Percentiles rank a stretch among this genome's conserved stretches.
These are phyloP conservation scores for Biscutella laevigata DNA, from an alignment of 441 rosid species.

Conservation along the genomic window DNA sequence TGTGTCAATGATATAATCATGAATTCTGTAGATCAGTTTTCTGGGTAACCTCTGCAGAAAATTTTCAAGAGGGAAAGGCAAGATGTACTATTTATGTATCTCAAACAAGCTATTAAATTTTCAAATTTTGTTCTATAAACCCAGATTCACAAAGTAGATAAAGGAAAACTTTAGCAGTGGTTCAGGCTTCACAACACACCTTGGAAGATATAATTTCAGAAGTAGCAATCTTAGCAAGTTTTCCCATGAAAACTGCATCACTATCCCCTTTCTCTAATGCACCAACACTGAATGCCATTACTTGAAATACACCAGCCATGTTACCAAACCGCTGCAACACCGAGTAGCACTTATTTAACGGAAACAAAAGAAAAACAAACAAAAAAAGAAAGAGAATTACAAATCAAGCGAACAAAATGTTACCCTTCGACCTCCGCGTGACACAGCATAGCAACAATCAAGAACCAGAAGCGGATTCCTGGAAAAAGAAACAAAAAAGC, in stretches of 20 bases:
- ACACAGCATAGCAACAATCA: conserved; percentile 76
- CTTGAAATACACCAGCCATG: conserved; percentile 94
- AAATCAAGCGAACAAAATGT: conserved; percentile 2
- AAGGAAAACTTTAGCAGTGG: background rate
- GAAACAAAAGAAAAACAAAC: background rate
- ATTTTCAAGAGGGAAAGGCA: conserved; percentile 1
- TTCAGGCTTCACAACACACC: conserved; percentile 33
- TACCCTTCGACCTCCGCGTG: conserved; percentile 94
- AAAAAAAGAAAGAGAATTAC: background rate
- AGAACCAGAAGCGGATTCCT: conserved; percentile 95
- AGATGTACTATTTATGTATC: background rate
- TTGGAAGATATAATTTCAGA: conserved; percentile 89
- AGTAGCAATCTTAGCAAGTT: conserved; percentile 91
- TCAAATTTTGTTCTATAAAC: background rate
- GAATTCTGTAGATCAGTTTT: background rate
- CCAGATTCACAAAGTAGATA: conserved; percentile 1
- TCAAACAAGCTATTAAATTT: background rate
- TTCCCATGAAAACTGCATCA: conserved; percentile 66
- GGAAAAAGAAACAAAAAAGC: background rate
- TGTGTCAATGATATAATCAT: conserved; percentile 7
- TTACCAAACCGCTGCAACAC: conserved; percentile 70
- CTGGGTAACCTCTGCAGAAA: conserved; percentile 1
- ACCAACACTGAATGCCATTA: conserved; percentile 75
- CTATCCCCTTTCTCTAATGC: conserved; percentile 49
- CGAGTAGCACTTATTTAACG: background rate